These are phyloP conservation scores for Wilcoxina mikolae DNA, from an alignment of 495 filamentous ascomycete genomes.

Conservation along the genomic window DNA sequence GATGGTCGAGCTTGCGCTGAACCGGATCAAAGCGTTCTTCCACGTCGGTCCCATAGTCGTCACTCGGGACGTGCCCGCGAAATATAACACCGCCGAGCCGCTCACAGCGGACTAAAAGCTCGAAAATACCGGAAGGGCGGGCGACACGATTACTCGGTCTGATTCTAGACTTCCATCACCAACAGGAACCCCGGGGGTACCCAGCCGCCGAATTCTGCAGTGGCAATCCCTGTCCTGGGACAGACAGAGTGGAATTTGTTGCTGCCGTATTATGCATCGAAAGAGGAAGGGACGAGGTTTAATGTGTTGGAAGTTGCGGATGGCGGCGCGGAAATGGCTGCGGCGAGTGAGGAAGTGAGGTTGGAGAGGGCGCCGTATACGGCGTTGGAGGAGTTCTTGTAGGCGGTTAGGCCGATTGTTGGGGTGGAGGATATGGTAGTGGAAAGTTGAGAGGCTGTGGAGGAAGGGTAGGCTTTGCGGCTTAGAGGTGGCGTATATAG, in stretches of 20 bases:
- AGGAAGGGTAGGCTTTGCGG: no score
- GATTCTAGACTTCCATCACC: no score
- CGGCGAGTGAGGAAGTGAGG: not conserved
- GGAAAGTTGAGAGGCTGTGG: no score
- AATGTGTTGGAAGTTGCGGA: not conserved
- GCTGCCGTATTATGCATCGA: not conserved
- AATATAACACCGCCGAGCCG: slow-evolving; percentile 1
- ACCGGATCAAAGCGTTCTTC: slow-evolving; percentile 37
- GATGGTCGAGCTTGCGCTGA: slow-evolving; percentile 33
- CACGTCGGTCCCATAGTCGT: slow-evolving; percentile 33
- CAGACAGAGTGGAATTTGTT: not conserved
- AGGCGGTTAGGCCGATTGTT: no score
- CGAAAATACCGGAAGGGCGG: no score
- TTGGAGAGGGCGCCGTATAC: not conserved
- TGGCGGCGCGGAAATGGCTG: no score
- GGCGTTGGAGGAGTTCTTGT: not conserved
- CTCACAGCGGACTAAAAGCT: not conserved
- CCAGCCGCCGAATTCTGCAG: not conserved
- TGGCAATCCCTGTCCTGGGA: not conserved
- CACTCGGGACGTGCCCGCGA: slow-evolving; percentile 24
- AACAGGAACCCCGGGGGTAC: not conserved
- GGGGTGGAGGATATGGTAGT: no score
- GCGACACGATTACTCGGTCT: no score
- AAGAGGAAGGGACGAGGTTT: not conserved
- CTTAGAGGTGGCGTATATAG: no score